Percentiles rank a stretch among this genome's conserved stretches.
phyloP scores from a whole-genome alignment of 2,329 filamentous ascomycete genomes.

The Cercospora sp. region DNA sequence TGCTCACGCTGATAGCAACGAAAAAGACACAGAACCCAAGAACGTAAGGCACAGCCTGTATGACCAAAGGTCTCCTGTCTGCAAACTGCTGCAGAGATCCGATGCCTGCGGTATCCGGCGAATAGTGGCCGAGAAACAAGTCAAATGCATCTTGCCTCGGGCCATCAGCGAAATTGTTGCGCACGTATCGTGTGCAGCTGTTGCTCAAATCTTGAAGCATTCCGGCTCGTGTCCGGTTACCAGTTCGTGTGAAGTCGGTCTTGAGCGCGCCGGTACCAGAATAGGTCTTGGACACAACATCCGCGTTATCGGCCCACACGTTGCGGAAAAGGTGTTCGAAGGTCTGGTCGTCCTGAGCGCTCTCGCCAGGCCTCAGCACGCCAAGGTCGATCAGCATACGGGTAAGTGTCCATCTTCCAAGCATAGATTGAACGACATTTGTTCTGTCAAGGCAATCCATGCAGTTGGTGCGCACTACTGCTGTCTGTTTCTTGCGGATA shows the following conservation, averaged over 20 bases:
- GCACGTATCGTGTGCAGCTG: slow-evolving; percentile 82
- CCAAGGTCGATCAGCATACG: slow-evolving; percentile 85
- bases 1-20: slow-evolving; percentile 71
- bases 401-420: slow-evolving; percentile 84
- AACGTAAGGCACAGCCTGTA: slow-evolving; percentile 92
- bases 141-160: slow-evolving; percentile 95
- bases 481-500: slow-evolving; percentile 76
- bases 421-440: slow-evolving; percentile 96
- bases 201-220: slow-evolving; percentile 85
- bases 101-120: slow-evolving; percentile 69
- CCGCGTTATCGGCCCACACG: slow-evolving; percentile 97
- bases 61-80: slow-evolving; percentile 79
- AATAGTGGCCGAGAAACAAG: slow-evolving; percentile 84
- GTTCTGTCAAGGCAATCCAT: slow-evolving; percentile 99
- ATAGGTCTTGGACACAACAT: slow-evolving; percentile 88
- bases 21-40: slow-evolving; percentile 84
- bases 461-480: slow-evolving; percentile 94
- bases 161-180: slow-evolving; percentile 93
- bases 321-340: slow-evolving; percentile 96
- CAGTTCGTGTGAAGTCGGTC: slow-evolving; percentile 95
- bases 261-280: slow-evolving; percentile 96
- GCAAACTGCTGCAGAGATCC: slow-evolving; percentile 74
- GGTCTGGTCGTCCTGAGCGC: slow-evolving; percentile 72
- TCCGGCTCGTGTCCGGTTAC: slow-evolving; percentile 80
- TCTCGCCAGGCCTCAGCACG: slow-evolving; percentile 72